phyloP scores from a whole-genome alignment of 495 filamentous ascomycete genomes.

The Bathelium albidoporum region DNA sequence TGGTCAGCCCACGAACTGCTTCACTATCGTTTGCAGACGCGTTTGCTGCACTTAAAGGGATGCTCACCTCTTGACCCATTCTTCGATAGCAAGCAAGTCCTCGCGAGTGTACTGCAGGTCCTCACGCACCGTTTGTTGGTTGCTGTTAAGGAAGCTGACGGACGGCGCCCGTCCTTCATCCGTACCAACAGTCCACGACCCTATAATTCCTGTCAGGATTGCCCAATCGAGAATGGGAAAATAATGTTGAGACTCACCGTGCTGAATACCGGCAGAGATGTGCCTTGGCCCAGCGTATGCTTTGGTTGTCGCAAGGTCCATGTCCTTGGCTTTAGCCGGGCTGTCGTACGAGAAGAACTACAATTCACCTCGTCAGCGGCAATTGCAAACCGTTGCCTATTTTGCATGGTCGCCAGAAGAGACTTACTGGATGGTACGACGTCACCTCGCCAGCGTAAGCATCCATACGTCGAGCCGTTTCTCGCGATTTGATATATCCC shows the following conservation, averaged over 20 bases:
- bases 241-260: constrained; percentile 27
- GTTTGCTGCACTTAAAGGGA: background rate
- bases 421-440: constrained; percentile 39
- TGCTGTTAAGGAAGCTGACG: constrained; percentile 39
- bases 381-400: background rate
- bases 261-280: constrained; percentile 59
- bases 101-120: constrained; percentile 56
- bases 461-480: constrained; percentile 69
- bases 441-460: constrained; percentile 70
- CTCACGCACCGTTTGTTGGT: constrained; percentile 44
- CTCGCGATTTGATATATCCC: constrained; percentile 78
- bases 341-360: constrained; percentile 59
- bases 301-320: constrained; percentile 65
- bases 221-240: background rate
- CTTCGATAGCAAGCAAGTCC: constrained; percentile 61
- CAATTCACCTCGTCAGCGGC: constrained; percentile 14
- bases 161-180: constrained; percentile 40
- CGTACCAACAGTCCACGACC: constrained; percentile 39
- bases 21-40: background rate
- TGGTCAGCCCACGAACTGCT: background rate
- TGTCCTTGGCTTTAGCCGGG: constrained; percentile 55
- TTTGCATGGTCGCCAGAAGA: background rate
- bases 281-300: constrained; percentile 65
- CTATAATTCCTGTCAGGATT: constrained; percentile 2
- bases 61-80: constrained; percentile 51